A percentile compares a stretch with the other conserved stretches of the same genome.
These are phyloP conservation scores for Silene coronaria DNA, from an alignment of 179 eudicot genomes.

Conservation along the genomic window DNA sequence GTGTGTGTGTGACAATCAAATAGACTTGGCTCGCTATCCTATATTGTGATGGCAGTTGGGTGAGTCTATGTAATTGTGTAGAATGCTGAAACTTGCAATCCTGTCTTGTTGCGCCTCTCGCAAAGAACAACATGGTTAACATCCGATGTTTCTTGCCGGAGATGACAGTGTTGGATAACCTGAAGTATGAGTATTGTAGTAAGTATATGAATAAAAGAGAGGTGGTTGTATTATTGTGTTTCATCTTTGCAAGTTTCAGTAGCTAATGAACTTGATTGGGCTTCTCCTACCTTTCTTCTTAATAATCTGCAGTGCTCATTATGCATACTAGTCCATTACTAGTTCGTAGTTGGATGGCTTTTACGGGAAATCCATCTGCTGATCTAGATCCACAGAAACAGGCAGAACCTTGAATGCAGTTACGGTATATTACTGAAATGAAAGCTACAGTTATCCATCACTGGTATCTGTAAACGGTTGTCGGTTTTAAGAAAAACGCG, in stretches of 20 bases:
- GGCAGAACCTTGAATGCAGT: too few species aligned
- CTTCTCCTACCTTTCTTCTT: neutral
- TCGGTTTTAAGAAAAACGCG: too few species aligned
- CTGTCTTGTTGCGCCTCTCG: conserved; percentile 1
- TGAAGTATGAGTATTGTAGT: conserved; percentile 1
- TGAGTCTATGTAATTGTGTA: conserved; percentile 29
- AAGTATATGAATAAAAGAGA: conserved; percentile 14
- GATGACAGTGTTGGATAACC: conserved; percentile 15
- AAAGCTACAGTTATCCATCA: too few species aligned
- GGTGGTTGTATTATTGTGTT: neutral
- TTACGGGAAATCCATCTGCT: too few species aligned
- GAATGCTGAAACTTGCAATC: conserved; percentile 8
- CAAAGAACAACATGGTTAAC: neutral
- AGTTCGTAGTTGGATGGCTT: too few species aligned
- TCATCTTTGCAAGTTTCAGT: neutral
- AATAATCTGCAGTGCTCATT: too few species aligned
- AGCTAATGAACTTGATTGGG: too few species aligned
- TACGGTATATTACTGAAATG: too few species aligned
- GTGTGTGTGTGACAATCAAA: conserved; percentile 18
- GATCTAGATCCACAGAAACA: too few species aligned
- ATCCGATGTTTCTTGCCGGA: conserved; percentile 10
- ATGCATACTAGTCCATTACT: too few species aligned
- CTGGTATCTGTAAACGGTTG: too few species aligned
- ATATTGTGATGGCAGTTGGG: conserved; percentile 27
- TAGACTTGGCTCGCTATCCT: conserved; percentile 27